Conservation (phyloP, 2,329 filamentous ascomycete species). For the Trichoderma pleuroti region DNA sequence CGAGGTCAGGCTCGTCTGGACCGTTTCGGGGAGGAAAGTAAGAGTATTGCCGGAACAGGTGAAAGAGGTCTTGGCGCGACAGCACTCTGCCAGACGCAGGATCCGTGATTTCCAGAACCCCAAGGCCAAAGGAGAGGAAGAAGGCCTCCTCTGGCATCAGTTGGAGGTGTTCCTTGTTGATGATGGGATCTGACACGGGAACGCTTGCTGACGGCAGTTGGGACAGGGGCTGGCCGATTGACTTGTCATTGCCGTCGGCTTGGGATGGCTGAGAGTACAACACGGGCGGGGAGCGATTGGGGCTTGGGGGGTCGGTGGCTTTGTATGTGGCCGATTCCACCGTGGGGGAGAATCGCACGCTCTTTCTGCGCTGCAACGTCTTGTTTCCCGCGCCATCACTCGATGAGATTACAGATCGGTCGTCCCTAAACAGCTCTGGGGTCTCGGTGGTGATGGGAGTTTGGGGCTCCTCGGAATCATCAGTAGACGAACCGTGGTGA, state of each 20-base stretch:
- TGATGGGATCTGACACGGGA: slow-evolving; percentile 27
- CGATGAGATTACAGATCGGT: slow-evolving; percentile 20
- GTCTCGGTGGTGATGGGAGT: slow-evolving; percentile 18
- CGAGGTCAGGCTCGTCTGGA: slow-evolving; percentile 41
- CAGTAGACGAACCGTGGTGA: slow-evolving; percentile 4
- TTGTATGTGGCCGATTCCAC: slow-evolving; percentile 63
- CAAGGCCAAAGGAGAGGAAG: slow-evolving; percentile 80
- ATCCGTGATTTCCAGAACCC: slow-evolving; percentile 63
- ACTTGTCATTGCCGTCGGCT: slow-evolving; percentile 23
- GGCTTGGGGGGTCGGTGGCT: slow-evolving; percentile 50
- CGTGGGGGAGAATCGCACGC: slow-evolving; percentile 66
- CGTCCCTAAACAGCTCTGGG: background rate
- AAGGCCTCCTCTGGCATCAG: slow-evolving; percentile 87
- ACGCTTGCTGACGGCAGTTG: background rate
- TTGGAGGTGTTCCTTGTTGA: slow-evolving; percentile 79
- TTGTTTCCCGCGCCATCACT: slow-evolving; percentile 25
- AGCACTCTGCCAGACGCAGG: slow-evolving; percentile 44
- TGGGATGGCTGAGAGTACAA: slow-evolving; percentile 23
- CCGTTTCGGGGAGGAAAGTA: slow-evolving; percentile 59
- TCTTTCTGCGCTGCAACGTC: slow-evolving; percentile 51
- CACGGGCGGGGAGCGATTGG: slow-evolving; percentile 31
- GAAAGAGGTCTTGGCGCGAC: slow-evolving; percentile 56
- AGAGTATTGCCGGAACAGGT: slow-evolving; percentile 65
- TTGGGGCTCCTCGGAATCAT: slow-evolving; percentile 14
- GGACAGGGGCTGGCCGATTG: slow-evolving; percentile 7